Evolutionary conservation across 2,329 filamentous ascomycete genomes (phyloP), one percentile per base, ranked within the genome.

Genomic region (Thyridium curvatum): DNA sequence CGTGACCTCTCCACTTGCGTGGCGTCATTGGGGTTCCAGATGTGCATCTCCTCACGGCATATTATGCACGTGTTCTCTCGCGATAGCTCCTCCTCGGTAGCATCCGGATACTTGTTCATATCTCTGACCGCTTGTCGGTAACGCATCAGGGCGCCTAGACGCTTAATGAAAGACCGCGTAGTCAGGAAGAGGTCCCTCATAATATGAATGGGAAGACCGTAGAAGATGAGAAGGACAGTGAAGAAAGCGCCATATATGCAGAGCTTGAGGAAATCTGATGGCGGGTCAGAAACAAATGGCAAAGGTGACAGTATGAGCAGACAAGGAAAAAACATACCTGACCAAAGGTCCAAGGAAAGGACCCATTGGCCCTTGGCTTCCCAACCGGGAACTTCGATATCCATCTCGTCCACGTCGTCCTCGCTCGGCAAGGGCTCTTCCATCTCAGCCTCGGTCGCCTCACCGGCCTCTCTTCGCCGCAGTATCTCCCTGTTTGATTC

Each of bases 21-120:
- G 71, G 49, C 77, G 66, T 57, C 77, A 64, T 64, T 59, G 5
- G 70, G 65, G 41, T 77, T 63, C 86, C 88, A 95, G 2, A 84
- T 80, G 28, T 79, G 78, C 93, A 98, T 98, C 47, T 94, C 87
- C 59, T 98, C 93, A 44, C 93, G 81, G 61, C 93, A 98, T 40
- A 98, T 95, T 51, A 98, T 98, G 61, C 93, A 98, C 3, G 93
- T 94, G 53, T 94, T 88, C 57, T 96, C 91, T 35, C 86, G 75
- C 18, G 72, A 69, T 17, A 98, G 77, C 48, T 98, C 91, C 48
- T 94, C 87, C 2, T 77, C 73, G 1, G 86, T 95, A 2, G 93
- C 93, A 58, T 98, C 93, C 4, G 86, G 85, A 56, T 96, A 97
- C 43, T 79, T 78, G 55, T 94, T 93, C 89, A 98, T 97, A 56